Percentiles rank a stretch among this genome's conserved stretches.
Evolutionary conservation across 1,139 yeast species (phyloP).

Genomic region (Yarrowia galli): DNA sequence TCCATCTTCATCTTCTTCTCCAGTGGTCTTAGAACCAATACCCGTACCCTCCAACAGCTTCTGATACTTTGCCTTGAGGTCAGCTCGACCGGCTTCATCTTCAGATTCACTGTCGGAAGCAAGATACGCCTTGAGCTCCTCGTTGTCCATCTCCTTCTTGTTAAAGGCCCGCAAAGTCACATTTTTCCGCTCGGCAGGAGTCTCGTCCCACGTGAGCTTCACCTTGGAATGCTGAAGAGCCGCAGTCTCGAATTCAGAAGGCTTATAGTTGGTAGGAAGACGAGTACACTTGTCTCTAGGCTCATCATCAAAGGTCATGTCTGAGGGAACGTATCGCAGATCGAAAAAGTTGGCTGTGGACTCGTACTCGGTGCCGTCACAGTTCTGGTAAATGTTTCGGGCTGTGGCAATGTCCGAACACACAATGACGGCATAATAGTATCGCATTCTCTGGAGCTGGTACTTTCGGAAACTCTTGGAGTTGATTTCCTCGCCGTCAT

Average conservation of each 20-base stretch:
- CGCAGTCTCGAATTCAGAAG: conserved; percentile 85
- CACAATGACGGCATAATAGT: conserved; percentile 89
- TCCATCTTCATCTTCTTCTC: conserved; percentile 47
- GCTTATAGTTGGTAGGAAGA: conserved; percentile 80
- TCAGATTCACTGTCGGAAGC: conserved; percentile 84
- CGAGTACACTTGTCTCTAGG: conserved; percentile 75
- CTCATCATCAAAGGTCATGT: conserved; percentile 76
- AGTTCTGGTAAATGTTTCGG: conserved; percentile 74
- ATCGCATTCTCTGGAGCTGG: conserved; percentile 79
- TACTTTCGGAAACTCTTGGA: conserved; percentile 65
- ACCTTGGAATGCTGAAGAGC: conserved; percentile 95
- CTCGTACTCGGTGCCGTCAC: conserved; percentile 96
- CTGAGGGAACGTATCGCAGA: conserved; percentile 90
- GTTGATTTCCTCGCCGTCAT: conserved; percentile 58
- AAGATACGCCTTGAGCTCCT: conserved; percentile 94
- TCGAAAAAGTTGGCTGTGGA: conserved; percentile 95
- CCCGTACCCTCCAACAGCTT: conserved; percentile 62
- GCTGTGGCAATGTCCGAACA: conserved; percentile 83
- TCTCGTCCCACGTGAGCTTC: conserved; percentile 96
- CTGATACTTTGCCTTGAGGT: conserved; percentile 67
- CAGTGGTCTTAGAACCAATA: conserved; percentile 44
- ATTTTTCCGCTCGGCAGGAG: conserved; percentile 88
- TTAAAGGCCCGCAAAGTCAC: conserved; percentile 82
- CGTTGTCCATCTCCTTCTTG: conserved; percentile 90
- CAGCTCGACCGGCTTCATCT: conserved; percentile 51